phyloP scores from a whole-genome alignment of 352 stramenopile genomes.

The Phytophthora pini region DNA sequence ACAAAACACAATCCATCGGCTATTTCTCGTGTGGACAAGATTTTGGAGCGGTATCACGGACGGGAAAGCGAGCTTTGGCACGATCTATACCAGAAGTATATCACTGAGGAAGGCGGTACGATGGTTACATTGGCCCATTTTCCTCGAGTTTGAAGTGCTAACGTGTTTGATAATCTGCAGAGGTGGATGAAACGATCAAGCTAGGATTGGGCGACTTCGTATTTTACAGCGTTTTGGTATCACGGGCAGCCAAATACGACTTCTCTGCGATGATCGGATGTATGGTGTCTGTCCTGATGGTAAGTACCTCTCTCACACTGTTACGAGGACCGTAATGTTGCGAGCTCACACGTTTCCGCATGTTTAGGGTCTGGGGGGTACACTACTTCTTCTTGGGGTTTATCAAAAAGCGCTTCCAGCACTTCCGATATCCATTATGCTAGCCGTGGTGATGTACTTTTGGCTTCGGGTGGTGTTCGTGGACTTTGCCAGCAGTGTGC shows the following conservation, averaged over 20 bases:
- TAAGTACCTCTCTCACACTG: conserved; percentile 26
- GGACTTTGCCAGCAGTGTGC: conserved; percentile 57
- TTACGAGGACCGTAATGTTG: not conserved
- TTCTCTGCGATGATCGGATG: conserved; percentile 96
- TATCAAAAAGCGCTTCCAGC: conserved; percentile 96
- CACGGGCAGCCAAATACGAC: conserved; percentile 95
- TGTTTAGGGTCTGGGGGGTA: conserved; percentile 89
- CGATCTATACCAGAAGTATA: conserved; percentile 81
- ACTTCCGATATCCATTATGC: conserved; percentile 94
- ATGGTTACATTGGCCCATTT: not conserved
- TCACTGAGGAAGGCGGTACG: conserved; percentile 58
- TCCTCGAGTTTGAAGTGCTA: conserved; percentile 1
- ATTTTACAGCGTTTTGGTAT: conserved; percentile 99
- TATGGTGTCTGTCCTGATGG: conserved; percentile 94
- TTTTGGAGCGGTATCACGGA: conserved; percentile 78
- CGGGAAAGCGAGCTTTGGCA: conserved; percentile 81
- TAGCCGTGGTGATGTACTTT: conserved; percentile 82
- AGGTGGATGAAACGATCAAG: conserved; percentile 91
- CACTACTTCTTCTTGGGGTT: conserved; percentile 95
- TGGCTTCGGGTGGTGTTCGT: conserved; percentile 81
- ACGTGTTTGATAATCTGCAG: conserved; percentile 25
- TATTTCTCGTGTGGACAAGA: conserved; percentile 70
- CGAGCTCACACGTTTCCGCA: conserved; percentile 16
- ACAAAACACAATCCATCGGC: conserved; percentile 67
- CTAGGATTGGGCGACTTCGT: conserved; percentile 99